Conservation (phyloP, 768 basidiomycete genomes). For the Russula ochroleuca region DNA sequence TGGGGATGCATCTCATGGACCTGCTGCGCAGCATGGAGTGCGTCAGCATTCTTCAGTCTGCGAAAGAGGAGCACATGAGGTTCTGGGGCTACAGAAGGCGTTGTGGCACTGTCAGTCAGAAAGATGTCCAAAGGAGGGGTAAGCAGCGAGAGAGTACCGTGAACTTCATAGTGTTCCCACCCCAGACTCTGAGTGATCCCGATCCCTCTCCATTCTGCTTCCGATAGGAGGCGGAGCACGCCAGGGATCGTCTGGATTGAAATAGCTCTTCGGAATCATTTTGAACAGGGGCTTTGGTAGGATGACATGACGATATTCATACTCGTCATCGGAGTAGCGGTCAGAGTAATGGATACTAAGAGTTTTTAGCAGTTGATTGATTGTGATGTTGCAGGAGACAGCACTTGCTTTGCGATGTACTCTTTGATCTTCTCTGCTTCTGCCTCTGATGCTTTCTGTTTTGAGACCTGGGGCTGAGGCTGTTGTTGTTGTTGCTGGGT, state of each 20-base stretch:
- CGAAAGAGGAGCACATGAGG: constrained; percentile 94
- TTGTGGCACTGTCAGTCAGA: constrained; percentile 9
- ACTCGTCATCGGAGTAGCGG: constrained; percentile 87
- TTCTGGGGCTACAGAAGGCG: constrained; percentile 61
- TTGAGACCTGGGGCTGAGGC: constrained; percentile 26
- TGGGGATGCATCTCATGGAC: constrained; percentile 27
- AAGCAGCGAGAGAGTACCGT: constrained; percentile 49
- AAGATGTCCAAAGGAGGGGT: constrained; percentile 3
- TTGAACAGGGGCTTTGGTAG: constrained; percentile 93
- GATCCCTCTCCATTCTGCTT: constrained; percentile 93
- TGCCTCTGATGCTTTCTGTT: constrained; percentile 25
- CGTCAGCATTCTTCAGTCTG: constrained; percentile 64
- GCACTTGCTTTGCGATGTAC: constrained; percentile 68
- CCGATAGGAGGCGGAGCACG: constrained; percentile 73
- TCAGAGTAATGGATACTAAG: constrained; percentile 84
- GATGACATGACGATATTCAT: constrained; percentile 96
- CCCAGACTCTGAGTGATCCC: constrained; percentile 95
- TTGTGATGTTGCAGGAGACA: no score
- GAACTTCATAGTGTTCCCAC: constrained; percentile 98
- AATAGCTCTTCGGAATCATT: constrained; percentile 84
- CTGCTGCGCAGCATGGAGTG: constrained; percentile 28
- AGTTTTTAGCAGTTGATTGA: background rate
- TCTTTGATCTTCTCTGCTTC: constrained; percentile 48
- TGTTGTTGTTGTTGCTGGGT: constrained; percentile 25
- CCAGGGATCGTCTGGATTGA: constrained; percentile 68